Evolutionary conservation across 257 asterid species (phyloP).

Genomic region (Datura wrightii): DNA sequence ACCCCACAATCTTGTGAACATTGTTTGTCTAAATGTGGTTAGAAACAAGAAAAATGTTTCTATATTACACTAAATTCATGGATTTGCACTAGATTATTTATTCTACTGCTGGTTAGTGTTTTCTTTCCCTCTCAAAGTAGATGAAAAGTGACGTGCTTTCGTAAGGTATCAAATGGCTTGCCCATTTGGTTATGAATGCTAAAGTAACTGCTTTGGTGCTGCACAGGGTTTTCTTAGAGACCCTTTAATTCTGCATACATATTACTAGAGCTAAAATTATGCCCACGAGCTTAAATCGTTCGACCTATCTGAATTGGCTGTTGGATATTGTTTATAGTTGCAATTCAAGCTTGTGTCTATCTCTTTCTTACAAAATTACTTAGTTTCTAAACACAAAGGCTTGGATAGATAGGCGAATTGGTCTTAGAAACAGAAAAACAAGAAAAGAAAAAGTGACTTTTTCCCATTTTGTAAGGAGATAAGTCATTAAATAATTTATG

Average conservation of each 20-base stretch:
- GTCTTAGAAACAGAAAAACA: neutral
- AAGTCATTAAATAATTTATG: neutral
- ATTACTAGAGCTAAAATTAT: neutral
- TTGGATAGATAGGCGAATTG: neutral
- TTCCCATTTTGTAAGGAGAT: neutral
- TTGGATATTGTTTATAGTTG: neutral
- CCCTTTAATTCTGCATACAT: neutral
- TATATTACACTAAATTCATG: neutral
- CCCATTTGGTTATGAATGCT: neutral
- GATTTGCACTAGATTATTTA: neutral
- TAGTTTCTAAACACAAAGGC: neutral
- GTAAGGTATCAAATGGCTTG: neutral
- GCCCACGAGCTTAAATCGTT: neutral
- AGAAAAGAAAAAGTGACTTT: neutral
- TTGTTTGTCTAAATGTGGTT: neutral
- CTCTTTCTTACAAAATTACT: neutral
- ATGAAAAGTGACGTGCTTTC: neutral
- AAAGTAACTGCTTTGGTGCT: neutral
- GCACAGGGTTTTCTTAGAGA: neutral
- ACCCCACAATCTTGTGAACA: neutral
- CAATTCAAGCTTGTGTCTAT: neutral
- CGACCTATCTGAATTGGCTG: neutral
- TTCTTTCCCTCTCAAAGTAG: neutral
- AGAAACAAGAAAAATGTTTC: neutral
- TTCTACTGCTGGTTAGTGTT: constrained; percentile 13